These are phyloP conservation scores for Nakaseomyces nivariensis DNA, from an alignment of 1,139 yeast genomes.

Conservation along the genomic window DNA sequence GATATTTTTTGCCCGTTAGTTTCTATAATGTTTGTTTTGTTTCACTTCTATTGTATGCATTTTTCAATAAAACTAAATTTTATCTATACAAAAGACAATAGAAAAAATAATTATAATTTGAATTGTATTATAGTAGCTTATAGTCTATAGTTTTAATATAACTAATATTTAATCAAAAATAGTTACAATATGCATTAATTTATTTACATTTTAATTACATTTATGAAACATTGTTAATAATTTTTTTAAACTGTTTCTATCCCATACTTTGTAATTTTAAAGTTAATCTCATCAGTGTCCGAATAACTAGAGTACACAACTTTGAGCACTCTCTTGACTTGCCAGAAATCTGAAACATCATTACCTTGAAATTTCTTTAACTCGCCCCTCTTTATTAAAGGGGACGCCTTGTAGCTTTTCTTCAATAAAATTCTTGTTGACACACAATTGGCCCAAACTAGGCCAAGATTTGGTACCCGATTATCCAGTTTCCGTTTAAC, in stretches of 20 bases:
- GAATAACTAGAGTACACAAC: conserved; percentile 33
- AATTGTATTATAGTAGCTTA: no score
- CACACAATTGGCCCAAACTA: conserved; percentile 36
- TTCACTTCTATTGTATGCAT: no score
- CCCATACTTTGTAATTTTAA: conserved; percentile 27
- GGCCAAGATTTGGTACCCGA: conserved; percentile 36
- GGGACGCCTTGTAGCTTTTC: conserved; percentile 28
- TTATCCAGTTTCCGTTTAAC: conserved; percentile 21
- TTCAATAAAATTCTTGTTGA: conserved; percentile 33
- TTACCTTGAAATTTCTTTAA: conserved; percentile 16
- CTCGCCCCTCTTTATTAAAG: conserved; percentile 24
- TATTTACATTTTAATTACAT: not conserved
- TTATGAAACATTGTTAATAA: no score
- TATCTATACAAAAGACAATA: no score
- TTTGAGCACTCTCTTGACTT: conserved; percentile 30
- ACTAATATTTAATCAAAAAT: not conserved
- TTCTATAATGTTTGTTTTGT: no score
- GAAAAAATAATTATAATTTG: no score
- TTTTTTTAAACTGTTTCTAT: conserved; percentile 13
- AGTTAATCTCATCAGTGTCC: conserved; percentile 19
- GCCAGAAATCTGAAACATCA: conserved; percentile 26
- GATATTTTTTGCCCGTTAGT: no score
- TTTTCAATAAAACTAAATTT: no score
- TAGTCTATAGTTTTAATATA: not conserved
- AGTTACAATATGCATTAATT: not conserved